Evolutionary conservation across 148 eudicot genomes (phyloP), one percentile per base, ranked within the genome.

Genomic region (Suaeda aralocaspica): DNA sequence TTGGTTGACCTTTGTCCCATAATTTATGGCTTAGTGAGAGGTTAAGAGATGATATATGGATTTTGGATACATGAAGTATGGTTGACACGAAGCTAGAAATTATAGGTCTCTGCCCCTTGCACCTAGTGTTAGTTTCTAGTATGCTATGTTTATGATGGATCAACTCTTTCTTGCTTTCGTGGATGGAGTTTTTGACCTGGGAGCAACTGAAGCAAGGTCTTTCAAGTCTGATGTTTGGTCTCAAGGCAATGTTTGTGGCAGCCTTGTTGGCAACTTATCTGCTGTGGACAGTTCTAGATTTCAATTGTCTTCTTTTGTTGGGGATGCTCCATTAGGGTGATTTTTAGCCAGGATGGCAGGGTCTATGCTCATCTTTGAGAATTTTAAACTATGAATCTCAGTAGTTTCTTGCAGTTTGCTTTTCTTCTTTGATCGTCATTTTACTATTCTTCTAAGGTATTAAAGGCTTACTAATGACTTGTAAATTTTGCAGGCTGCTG

Each of bases 401-500:
- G 16, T 26, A 71, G 41, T 18, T 21, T 26, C 18, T 18, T 42
- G 60, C 11, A 13, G 49, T 34, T 53, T 25, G 41, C 52, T n/a
- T 41, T 5, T 56, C 22, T 60, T n/a, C 48, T 5, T 70, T 45
- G 13, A 13, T 29, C 45, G 36, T 15, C 44, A 28, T 28, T 42
- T 3, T 46, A 59, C 60, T 68, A 45, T 64, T 59, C 33, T 58
- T 46, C 31, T 24, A 39, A 28, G 52, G 59, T 63, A 39, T 59
- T 13, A 48, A 41, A 31, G 16, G 62, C 59, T 15, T 34, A 69
- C 42, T 44, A 9, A 63, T 71, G 42, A 50, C 69, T 56, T 30
- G 42, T 18, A 59, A 2, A 49, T 59, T 36, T 68, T 71, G 67
- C 86, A 91, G 96, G 84, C 76, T 36, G 78, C 70, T 76, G 80